Evolutionary conservation across 805 yeast genomes (phyloP).

Genomic region (Pichia thaimueangensis): DNA sequence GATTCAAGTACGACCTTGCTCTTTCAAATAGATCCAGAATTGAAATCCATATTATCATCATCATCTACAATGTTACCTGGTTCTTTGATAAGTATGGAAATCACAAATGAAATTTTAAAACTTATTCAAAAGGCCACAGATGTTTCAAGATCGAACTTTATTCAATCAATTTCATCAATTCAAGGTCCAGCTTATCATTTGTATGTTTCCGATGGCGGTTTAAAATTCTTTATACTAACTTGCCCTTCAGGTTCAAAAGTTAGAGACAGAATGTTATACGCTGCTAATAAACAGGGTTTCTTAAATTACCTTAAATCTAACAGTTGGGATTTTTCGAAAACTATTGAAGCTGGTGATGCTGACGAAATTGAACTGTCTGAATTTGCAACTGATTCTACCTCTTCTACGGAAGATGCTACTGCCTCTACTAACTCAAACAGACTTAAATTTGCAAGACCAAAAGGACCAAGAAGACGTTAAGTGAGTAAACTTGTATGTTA

Average conservation of each 20-base stretch:
- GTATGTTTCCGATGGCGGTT: constrained; percentile 7
- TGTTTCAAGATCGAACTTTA: not conserved
- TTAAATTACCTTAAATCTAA: constrained; percentile 41
- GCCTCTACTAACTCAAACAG: not conserved
- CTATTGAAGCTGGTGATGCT: constrained; percentile 67
- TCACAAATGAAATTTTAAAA: constrained; percentile 5
- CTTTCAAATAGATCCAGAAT: constrained; percentile 5
- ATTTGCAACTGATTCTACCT: constrained; percentile 20
- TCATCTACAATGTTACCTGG: not conserved
- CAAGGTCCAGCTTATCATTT: constrained; percentile 10
- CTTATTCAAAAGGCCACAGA: not conserved
- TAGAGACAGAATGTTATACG: constrained; percentile 87
- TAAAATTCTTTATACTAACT: constrained; percentile 61
- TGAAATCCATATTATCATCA: not conserved
- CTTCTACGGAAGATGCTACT: not conserved
- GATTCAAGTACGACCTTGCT: constrained; percentile 6
- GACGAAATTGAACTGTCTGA: constrained; percentile 56
- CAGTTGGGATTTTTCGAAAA: constrained; percentile 36
- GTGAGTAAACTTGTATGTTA: no score
- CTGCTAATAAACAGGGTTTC: constrained; percentile 67
- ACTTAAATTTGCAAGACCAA: constrained; percentile 52
- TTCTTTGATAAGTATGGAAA: constrained; percentile 4
- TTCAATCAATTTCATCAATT: not conserved
- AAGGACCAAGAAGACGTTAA: constrained; percentile 59
- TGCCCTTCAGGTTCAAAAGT: constrained; percentile 91